A percentile compares a stretch with the other conserved stretches of the same genome.
These are phyloP conservation scores for Lentinus polychrous DNA, from an alignment of 1,284 basidiomycete genomes.

Conservation along the genomic window DNA sequence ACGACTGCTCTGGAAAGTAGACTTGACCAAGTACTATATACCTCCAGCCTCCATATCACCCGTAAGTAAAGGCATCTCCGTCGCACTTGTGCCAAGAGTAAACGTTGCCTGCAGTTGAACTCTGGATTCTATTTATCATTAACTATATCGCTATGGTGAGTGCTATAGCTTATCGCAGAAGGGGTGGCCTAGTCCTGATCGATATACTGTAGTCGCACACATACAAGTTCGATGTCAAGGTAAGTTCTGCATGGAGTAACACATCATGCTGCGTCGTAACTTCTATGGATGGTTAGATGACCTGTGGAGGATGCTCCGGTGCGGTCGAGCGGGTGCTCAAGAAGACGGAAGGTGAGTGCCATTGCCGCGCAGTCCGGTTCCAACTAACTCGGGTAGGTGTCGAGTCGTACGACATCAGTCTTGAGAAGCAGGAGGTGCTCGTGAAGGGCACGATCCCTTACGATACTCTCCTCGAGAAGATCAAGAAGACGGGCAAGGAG, in stretches of 20 bases:
- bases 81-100: not conserved
- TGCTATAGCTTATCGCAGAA: not conserved
- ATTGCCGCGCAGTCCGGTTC: not conserved
- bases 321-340: slow-evolving; percentile 69
- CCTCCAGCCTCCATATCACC: not conserved
- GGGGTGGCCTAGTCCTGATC: not conserved
- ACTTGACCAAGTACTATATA: too few relatives aligned
- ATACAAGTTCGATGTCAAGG: slow-evolving; percentile 37
- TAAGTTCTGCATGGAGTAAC: slow-evolving; percentile 11
- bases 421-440: slow-evolving; percentile 66
- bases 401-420: slow-evolving; percentile 48
- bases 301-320: slow-evolving; percentile 76
- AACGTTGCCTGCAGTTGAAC: not conserved
- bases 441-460: slow-evolving; percentile 61
- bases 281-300: slow-evolving; percentile 49
- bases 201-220: slow-evolving; percentile 15
- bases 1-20: not conserved
- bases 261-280: slow-evolving; percentile 4
- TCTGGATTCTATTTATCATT: slow-evolving; percentile 5
- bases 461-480: slow-evolving; percentile 64
- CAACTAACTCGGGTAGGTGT: slow-evolving; percentile 35
- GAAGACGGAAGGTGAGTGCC: slow-evolving; percentile 54
- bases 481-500: slow-evolving; percentile 86
- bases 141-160: slow-evolving; percentile 6
- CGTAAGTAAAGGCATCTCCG: not conserved